These are phyloP conservation scores for Cadophora gregata DNA, from an alignment of 2,329 filamentous ascomycete genomes.

Conservation along the genomic window DNA sequence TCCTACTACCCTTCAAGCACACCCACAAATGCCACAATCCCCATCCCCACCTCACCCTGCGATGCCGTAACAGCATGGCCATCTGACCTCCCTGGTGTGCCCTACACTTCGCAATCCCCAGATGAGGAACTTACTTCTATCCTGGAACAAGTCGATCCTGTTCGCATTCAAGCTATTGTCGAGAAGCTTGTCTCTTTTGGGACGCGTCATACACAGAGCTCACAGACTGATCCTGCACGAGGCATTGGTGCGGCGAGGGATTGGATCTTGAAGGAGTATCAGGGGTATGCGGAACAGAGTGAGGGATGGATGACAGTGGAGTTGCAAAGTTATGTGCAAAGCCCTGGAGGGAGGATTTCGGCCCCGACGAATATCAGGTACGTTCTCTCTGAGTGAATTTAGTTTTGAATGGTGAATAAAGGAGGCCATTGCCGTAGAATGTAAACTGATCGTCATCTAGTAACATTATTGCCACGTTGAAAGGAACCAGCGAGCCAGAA, in stretches of 20 bases:
- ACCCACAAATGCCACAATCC: constrained; percentile 12
- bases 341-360: constrained; percentile 52
- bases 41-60: constrained; percentile 23
- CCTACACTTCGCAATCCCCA: constrained; percentile 33
- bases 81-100: constrained; percentile 20
- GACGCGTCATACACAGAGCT: constrained; percentile 61
- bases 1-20: neutral
- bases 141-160: constrained; percentile 38
- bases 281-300: constrained; percentile 52
- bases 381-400: neutral
- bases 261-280: constrained; percentile 60
- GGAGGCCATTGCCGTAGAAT: neutral
- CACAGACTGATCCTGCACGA: constrained; percentile 55
- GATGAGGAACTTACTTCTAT: constrained; percentile 29
- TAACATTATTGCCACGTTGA: constrained; percentile 58
- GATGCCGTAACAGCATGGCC: constrained; percentile 25
- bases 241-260: constrained; percentile 63
- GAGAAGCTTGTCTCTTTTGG: constrained; percentile 60
- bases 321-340: constrained; percentile 58
- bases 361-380: constrained; percentile 55
- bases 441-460: constrained; percentile 35
- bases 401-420: neutral
- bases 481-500: constrained; percentile 54
- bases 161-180: constrained; percentile 56
- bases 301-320: constrained; percentile 58